Evolutionary conservation across 1,284 basidiomycete genomes (phyloP).

Genomic region (Austroboletus novae-zelandiae): DNA sequence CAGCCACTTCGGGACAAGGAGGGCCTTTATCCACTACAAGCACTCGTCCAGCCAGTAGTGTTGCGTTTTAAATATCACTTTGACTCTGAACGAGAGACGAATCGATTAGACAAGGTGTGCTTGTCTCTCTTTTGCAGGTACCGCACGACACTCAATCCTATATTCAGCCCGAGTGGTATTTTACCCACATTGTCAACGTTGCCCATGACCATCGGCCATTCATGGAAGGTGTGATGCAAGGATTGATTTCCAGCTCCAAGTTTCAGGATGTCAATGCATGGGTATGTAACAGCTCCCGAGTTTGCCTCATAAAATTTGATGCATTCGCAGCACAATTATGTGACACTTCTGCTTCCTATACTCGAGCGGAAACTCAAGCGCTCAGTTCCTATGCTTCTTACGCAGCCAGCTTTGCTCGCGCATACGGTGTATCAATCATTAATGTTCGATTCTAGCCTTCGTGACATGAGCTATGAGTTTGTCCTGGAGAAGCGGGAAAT

Average conservation of each 20-base stretch:
- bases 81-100: conserved; percentile 83
- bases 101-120: conserved; percentile 86
- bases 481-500: conserved; percentile 41
- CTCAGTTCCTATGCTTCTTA: conserved; percentile 73
- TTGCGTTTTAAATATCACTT: conserved; percentile 96
- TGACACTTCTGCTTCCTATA: conserved; percentile 67
- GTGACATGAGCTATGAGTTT: conserved; percentile 73
- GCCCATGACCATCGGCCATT: conserved; percentile 80
- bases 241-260: conserved; percentile 61
- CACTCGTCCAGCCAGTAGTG: conserved; percentile 82
- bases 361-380: conserved; percentile 70
- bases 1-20: conserved; percentile 35
- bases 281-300: conserved; percentile 44
- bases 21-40: conserved; percentile 77
- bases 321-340: conserved; percentile 71
- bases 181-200: conserved; percentile 85
- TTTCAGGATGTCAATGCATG: conserved; percentile 70
- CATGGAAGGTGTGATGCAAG: conserved; percentile 74
- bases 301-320: conserved; percentile 1
- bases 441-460: conserved; percentile 80
- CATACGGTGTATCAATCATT: conserved; percentile 95
- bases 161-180: conserved; percentile 92
- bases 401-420: conserved; percentile 83
- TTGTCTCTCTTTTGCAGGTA: neutral
- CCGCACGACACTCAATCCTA: neutral